phyloP scores from a whole-genome alignment of 306 rosid species.

The Comarum palustre region DNA sequence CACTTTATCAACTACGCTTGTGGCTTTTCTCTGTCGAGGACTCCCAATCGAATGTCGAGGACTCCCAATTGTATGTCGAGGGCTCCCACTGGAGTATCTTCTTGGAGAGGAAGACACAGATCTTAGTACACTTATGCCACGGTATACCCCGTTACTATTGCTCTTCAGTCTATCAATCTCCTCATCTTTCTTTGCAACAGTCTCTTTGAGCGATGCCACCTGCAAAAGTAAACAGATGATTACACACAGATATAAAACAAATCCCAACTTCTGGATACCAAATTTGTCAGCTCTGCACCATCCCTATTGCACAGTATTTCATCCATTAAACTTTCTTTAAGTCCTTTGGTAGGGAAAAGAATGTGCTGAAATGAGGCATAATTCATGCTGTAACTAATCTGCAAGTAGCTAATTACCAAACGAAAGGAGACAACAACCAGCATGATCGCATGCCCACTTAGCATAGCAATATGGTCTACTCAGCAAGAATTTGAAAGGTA shows the following conservation, averaged over 20 bases:
- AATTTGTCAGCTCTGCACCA: background rate
- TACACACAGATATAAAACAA: background rate
- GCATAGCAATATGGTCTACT: background rate
- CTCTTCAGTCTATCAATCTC: conserved; percentile 71
- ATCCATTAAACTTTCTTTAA: background rate
- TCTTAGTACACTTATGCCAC: conserved; percentile 43
- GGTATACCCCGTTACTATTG: conserved; percentile 48
- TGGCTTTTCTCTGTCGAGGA: conserved; percentile 44
- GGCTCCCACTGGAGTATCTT: conserved; percentile 52
- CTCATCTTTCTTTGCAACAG: conserved; percentile 64
- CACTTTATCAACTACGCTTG: conserved; percentile 37
- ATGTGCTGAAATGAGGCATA: background rate
- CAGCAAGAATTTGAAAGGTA: background rate
- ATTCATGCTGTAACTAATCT: background rate
- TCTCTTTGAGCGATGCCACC: conserved; percentile 77
- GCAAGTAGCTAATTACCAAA: background rate
- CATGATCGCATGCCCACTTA: background rate
- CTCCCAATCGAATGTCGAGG: conserved; percentile 51
- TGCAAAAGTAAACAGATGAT: conserved; percentile 39
- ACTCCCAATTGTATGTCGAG: conserved; percentile 49
- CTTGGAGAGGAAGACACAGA: conserved; percentile 67
- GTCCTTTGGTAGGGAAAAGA: background rate
- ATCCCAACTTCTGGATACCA: background rate
- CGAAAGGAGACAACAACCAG: background rate
- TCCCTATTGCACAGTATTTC: background rate